These are phyloP conservation scores for Lactifluus volemus DNA, from an alignment of 768 basidiomycete species.

Conservation along the genomic window DNA sequence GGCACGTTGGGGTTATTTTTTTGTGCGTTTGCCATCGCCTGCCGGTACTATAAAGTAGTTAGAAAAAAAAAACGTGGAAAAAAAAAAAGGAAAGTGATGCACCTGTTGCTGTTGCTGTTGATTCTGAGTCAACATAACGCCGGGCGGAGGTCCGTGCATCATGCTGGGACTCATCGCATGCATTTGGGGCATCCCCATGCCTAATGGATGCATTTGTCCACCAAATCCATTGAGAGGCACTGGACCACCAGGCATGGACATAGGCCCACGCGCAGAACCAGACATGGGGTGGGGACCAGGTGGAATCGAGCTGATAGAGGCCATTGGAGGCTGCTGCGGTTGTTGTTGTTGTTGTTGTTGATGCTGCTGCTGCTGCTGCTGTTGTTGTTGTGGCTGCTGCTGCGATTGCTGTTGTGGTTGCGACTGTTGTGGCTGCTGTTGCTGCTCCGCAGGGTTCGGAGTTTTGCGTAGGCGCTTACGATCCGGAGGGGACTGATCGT, in stretches of 20 bases:
- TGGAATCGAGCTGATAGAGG: constrained; percentile 29
- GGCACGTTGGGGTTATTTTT: background rate
- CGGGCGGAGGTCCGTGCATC: background rate
- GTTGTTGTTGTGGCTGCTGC: constrained; percentile 23
- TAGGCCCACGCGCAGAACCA: constrained; percentile 28
- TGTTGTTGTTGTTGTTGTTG: constrained; percentile 46
- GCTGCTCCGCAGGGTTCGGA: constrained; percentile 23
- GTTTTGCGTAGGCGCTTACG: constrained; percentile 29
- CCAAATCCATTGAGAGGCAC: constrained; percentile 12
- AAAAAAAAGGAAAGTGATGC: background rate
- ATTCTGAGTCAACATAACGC: background rate
- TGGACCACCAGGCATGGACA: constrained; percentile 33
- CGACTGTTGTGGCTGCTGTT: constrained; percentile 27
- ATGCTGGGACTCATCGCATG: constrained; percentile 12
- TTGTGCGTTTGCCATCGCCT: background rate
- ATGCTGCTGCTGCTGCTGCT: constrained; percentile 30
- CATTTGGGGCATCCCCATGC: constrained; percentile 8
- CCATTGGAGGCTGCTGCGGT: constrained; percentile 36
- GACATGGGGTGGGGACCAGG: constrained; percentile 27
- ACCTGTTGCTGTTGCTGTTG: background rate
- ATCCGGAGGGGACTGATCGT: constrained; percentile 28
- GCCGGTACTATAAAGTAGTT: background rate
- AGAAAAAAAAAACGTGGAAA: background rate
- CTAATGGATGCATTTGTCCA: constrained; percentile 8
- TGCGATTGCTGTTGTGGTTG: constrained; percentile 5